phyloP scores from a whole-genome alignment of 352 stramenopile species.

The Globisporangium alternatum region DNA sequence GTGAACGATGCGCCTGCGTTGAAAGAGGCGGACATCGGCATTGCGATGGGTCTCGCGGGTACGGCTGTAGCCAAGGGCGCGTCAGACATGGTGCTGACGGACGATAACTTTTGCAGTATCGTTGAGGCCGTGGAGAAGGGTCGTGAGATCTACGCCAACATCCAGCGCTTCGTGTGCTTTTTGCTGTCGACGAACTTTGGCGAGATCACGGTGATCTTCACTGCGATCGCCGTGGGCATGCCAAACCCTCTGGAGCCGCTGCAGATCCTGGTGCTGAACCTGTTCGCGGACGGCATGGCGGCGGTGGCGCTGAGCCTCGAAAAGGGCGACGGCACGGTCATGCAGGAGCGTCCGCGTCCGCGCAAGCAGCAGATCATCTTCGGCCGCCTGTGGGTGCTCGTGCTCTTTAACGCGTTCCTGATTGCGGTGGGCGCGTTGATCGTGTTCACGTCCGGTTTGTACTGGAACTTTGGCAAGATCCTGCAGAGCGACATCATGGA shows the following conservation, averaged over 20 bases:
- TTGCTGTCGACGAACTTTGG: slow-evolving; percentile 97
- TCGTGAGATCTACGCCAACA: slow-evolving; percentile 97
- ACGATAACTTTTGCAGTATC: slow-evolving; percentile 98
- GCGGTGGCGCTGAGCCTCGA: slow-evolving; percentile 69
- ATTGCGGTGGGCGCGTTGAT: slow-evolving; percentile 52
- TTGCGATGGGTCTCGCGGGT: slow-evolving; percentile 96
- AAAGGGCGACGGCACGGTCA: slow-evolving; percentile 69
- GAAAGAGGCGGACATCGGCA: slow-evolving; percentile 94
- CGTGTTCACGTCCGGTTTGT: slow-evolving; percentile 58
- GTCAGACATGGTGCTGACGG: slow-evolving; percentile 96
- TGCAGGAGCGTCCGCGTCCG: slow-evolving; percentile 54
- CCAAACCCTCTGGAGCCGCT: slow-evolving; percentile 91
- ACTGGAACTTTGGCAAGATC: slow-evolving; percentile 70
- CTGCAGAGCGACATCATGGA: slow-evolving; percentile 53
- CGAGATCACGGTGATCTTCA: slow-evolving; percentile 87
- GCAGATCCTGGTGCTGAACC: slow-evolving; percentile 97
- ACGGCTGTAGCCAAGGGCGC: slow-evolving; percentile 97
- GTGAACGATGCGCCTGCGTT: slow-evolving; percentile 98
- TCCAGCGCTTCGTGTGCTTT: slow-evolving; percentile 97
- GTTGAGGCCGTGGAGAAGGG: slow-evolving; percentile 95
- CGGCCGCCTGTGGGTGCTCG: slow-evolving; percentile 62
- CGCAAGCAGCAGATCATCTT: slow-evolving; percentile 60
- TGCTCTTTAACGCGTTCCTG: slow-evolving; percentile 63
- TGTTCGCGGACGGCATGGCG: slow-evolving; percentile 95
- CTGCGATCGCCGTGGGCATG: slow-evolving; percentile 64